phyloP scores from a whole-genome alignment of 306 rosid species.

The Neltuma alba region DNA sequence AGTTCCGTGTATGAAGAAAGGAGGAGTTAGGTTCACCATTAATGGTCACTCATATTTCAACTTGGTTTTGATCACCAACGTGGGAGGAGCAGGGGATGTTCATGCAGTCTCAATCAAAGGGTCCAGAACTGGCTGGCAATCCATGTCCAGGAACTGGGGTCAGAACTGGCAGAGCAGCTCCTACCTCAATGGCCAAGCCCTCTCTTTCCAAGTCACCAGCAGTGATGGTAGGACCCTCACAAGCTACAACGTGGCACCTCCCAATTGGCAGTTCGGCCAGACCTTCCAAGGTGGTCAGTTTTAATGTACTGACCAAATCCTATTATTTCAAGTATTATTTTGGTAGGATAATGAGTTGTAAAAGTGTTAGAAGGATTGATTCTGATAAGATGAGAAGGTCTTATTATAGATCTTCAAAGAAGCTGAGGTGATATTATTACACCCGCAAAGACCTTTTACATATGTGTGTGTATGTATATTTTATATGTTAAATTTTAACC shows the following conservation, averaged over 20 bases:
- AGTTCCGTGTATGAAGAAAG: slow-evolving; percentile 73
- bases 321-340: no score
- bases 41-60: slow-evolving; percentile 84
- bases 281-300: no score
- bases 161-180: slow-evolving; percentile 99
- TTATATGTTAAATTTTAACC: no score
- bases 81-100: slow-evolving; percentile 84
- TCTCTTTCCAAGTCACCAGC: slow-evolving; percentile 76
- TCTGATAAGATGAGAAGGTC: no score
- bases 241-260: slow-evolving; percentile 64
- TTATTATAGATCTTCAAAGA: no score
- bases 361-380: no score
- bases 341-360: no score
- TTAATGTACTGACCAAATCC: no score
- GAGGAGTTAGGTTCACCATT: slow-evolving; percentile 80
- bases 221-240: slow-evolving; percentile 75
- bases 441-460: no score
- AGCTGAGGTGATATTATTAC: no score
- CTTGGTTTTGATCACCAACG: slow-evolving; percentile 77
- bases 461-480: no score
- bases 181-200: slow-evolving; percentile 78
- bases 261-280: slow-evolving; percentile 84
- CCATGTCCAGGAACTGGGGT: slow-evolving; percentile 86
- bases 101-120: slow-evolving; percentile 68
- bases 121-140: slow-evolving; percentile 66